Evolutionary conservation across 805 yeast species (phyloP).

Genomic region (Blastobotrys chiropterorum): DNA sequence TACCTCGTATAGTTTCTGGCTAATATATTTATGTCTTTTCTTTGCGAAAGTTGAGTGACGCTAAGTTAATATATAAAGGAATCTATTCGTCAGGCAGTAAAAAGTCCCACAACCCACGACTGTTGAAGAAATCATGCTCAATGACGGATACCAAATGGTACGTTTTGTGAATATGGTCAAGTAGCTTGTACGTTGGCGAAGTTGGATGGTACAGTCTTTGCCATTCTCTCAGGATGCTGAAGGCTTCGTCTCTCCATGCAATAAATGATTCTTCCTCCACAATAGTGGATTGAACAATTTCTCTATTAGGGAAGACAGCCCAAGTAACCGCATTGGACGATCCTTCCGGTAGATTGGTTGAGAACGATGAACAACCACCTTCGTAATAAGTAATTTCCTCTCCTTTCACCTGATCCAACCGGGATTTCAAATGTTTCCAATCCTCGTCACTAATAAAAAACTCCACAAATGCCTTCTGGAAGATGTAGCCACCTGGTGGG

Average conservation of each 20-base stretch:
- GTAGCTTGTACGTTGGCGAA: conserved; percentile 49
- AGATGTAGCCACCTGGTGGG: conserved; percentile 78
- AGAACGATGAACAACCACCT: conserved; percentile 47
- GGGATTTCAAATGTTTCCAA: conserved; percentile 60
- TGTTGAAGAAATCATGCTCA: conserved; percentile 75
- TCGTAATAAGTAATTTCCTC: conserved; percentile 66
- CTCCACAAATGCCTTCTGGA: conserved; percentile 92
- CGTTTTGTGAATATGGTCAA: conserved; percentile 53
- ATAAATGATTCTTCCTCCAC: conserved; percentile 87
- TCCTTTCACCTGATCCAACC: conserved; percentile 34
- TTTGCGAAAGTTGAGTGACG: background rate
- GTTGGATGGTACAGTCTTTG: conserved; percentile 61
- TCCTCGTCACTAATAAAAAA: conserved; percentile 67
- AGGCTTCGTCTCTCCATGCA: conserved; percentile 97
- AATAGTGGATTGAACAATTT: conserved; percentile 85
- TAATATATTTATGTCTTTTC: background rate
- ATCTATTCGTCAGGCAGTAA: background rate
- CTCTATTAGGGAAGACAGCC: conserved; percentile 94
- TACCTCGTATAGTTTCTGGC: background rate
- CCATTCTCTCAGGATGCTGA: conserved; percentile 90
- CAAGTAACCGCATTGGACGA: conserved; percentile 85
- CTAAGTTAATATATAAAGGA: background rate
- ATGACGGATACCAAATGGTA: conserved; percentile 79
- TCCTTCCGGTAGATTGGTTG: conserved; percentile 50
- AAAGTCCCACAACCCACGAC: conserved; percentile 67